A percentile compares a stretch with the other conserved stretches of the same genome.
phyloP scores from a whole-genome alignment of 768 basidiomycete species.

The Ramaria sp. region DNA sequence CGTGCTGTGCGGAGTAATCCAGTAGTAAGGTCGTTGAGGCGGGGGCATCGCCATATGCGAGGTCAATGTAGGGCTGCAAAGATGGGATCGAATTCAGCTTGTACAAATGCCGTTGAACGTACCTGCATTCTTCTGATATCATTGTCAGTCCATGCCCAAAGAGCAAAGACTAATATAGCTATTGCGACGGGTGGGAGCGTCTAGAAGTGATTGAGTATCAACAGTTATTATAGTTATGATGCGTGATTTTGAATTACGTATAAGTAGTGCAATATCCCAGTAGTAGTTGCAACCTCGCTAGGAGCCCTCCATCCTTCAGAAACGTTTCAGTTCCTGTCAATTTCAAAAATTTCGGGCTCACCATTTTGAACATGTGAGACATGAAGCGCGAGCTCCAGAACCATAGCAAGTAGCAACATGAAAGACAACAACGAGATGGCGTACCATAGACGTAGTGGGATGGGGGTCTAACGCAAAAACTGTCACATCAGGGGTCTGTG shows the following conservation, averaged over 20 bases:
- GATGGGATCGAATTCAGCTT: not conserved
- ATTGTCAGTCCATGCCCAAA: conserved; percentile 49
- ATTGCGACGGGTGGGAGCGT: conserved; percentile 37
- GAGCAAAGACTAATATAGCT: conserved; percentile 36
- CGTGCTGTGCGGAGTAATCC: conserved; percentile 38
- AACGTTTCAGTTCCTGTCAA: not conserved
- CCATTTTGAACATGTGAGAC: conserved; percentile 37
- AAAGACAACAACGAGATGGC: conserved; percentile 32
- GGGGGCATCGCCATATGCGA: conserved; percentile 43
- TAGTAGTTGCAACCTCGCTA: conserved; percentile 12
- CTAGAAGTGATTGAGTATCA: too few species aligned
- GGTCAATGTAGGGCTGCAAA: conserved; percentile 43
- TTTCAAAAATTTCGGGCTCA: conserved; percentile 11
- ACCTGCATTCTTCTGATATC: conserved; percentile 51
- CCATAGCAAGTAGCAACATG: conserved; percentile 30
- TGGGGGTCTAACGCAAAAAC: conserved; percentile 27
- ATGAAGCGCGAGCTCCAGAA: conserved; percentile 35
- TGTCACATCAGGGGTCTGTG: not conserved
- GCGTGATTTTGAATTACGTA: conserved; percentile 20
- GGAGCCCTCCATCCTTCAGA: conserved; percentile 28
- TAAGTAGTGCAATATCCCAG: conserved; percentile 38
- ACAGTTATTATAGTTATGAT: too few species aligned
- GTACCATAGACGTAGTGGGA: conserved; percentile 36
- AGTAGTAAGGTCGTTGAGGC: conserved; percentile 41
- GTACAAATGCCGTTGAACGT: not conserved